These are phyloP conservation scores for Cutaneotrichosporon sp. DNA, from an alignment of 1,284 basidiomycete genomes.

Conservation along the genomic window DNA sequence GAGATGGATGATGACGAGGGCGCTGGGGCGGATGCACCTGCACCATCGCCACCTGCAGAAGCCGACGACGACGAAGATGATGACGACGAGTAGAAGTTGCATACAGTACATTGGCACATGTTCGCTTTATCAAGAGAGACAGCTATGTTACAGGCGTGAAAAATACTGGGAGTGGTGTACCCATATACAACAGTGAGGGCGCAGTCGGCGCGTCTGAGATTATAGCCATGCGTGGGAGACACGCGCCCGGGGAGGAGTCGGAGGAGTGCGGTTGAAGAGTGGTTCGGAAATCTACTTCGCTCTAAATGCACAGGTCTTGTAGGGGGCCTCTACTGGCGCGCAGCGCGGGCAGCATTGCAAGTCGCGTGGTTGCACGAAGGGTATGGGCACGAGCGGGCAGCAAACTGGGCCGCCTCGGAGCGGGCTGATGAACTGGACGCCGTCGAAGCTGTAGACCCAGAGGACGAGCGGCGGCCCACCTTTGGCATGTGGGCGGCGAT, in stretches of 20 bases:
- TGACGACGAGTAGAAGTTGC: background rate
- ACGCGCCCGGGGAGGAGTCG: no score
- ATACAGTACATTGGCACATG: background rate
- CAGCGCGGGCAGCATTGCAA: background rate
- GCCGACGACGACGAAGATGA: background rate
- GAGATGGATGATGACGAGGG: slow-evolving; percentile 9
- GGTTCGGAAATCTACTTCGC: background rate
- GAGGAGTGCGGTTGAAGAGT: no score
- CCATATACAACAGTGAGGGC: no score
- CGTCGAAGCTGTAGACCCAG: background rate
- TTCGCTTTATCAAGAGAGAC: background rate
- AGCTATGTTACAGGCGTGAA: no score
- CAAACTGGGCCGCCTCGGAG: background rate
- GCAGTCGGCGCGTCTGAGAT: no score
- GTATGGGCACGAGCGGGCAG: background rate
- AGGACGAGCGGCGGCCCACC: background rate
- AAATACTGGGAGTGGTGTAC: no score
- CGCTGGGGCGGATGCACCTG: background rate
- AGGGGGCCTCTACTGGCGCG: no score
- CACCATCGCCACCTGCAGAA: background rate
- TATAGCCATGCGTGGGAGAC: no score
- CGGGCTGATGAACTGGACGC: background rate
- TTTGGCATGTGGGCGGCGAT: no score
- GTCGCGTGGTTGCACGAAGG: background rate
- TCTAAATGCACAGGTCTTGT: background rate